phyloP scores from a whole-genome alignment of 805 yeast genomes.

The Yamadazyma tumulicola region DNA sequence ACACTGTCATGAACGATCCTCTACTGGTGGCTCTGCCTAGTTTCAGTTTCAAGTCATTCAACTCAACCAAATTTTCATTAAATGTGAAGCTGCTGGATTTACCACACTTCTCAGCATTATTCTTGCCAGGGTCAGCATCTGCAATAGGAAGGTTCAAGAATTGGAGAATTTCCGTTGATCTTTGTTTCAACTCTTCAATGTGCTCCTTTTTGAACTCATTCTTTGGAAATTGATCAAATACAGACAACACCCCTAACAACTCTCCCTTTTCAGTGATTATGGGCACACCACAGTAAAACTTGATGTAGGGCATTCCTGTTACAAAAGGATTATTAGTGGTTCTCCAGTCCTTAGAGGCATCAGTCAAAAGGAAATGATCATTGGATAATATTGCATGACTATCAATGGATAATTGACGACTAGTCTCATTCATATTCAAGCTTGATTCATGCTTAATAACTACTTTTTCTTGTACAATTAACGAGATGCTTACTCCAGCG shows the following conservation, averaged over 20 bases:
- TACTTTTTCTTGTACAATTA: conserved; percentile 49
- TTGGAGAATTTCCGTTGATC: conserved; percentile 41
- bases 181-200: conserved; percentile 32
- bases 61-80: conserved; percentile 17
- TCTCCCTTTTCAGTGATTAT: conserved; percentile 31
- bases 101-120: not conserved
- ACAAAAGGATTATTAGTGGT: conserved; percentile 60
- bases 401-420: conserved; percentile 58
- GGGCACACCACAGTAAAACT: conserved; percentile 67
- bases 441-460: conserved; percentile 48
- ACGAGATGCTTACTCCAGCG: conserved; percentile 55
- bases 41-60: conserved; percentile 29
- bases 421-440: conserved; percentile 47
- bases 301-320: conserved; percentile 54
- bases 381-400: conserved; percentile 64
- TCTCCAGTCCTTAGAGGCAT: conserved; percentile 72
- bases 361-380: conserved; percentile 51
- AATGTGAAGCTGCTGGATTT: conserved; percentile 4
- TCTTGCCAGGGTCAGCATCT: conserved; percentile 8
- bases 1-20: conserved; percentile 38
- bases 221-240: conserved; percentile 50
- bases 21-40: conserved; percentile 59
- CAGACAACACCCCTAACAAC: conserved; percentile 55
- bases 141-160: conserved; percentile 34
- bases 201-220: conserved; percentile 29